Base-by-base conservation (phyloP, 2,329 filamentous ascomycete genomes). In the Beauveria sp. region DNA sequence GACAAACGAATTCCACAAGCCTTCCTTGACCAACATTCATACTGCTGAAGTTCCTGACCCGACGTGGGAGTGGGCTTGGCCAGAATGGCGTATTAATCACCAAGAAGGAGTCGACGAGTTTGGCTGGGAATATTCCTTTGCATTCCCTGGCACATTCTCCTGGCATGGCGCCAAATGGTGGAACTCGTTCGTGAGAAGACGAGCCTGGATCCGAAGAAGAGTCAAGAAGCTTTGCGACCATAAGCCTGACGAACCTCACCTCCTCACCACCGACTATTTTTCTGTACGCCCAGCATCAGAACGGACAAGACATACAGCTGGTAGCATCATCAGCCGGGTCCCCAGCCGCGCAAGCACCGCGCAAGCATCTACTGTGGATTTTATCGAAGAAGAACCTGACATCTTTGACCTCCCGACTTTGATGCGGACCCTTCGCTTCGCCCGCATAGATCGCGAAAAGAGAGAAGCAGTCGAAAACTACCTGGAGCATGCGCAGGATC, bases 151-250 rank as follows among this genome's bases (percentile, higher is more conserved):
- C 64, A 79, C 76, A 48, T 91, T 89, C 66, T 85, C 86, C 3
- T 99, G 95, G 95, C 95, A 99, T 73, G 88, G 88, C 3, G 89
- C 90, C 20, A 88, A 86, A 28, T 98, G 93, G 93, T 96, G 91
- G 75, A 93, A 93, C 72, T 96, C 91, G 1, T 99, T 93, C 71
- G 95, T 97, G n/a, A 83, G 95, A 42, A 81, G 95, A 67, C 83
- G 95, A 64, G 86, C 91, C 24, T 99, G 95, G 95, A 85, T 93
- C 60, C 82, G 95, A 49, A 89, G 90, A 72, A 82, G 95, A 40
- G 82, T 89, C 58, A 90, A 89, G 75, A 76, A 84, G 70, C 78
- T 71, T 20, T 63, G 68, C 14, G 71, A 75, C 5, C 76, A 82
- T 52, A 72, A 79, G 45, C 71, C 74, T 26, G 73, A 75, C 55